A percentile compares a stretch with the other conserved stretches of the same genome.
phyloP scores from a whole-genome alignment of 148 eudicot species.

The Rhododendron vialii region DNA sequence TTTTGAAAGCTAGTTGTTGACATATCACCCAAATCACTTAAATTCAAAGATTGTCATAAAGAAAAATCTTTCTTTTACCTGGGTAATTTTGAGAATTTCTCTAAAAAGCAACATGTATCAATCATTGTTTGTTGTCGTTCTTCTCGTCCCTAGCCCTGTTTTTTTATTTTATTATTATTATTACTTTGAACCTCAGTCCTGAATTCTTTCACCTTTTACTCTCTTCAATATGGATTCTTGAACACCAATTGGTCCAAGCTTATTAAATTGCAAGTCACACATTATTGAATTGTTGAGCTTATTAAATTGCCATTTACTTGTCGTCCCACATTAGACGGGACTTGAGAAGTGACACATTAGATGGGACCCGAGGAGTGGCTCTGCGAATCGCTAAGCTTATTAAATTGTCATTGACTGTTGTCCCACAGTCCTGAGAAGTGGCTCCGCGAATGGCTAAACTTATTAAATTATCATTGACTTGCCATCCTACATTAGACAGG shows the following conservation, averaged over 20 bases:
- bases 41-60: neutral
- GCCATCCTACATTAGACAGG: too few relatives aligned
- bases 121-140: neutral
- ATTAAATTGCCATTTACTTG: neutral
- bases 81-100: neutral
- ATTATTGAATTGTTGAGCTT: too few relatives aligned
- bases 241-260: neutral
- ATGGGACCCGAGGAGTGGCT: too few relatives aligned
- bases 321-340: neutral
- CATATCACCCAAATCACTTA: neutral
- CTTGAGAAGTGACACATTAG: neutral
- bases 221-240: neutral
- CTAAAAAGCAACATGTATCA: neutral
- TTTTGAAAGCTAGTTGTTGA: neutral
- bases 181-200: neutral
- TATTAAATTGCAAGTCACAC: too few relatives aligned
- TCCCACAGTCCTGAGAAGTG: too few relatives aligned
- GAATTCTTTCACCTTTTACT: neutral
- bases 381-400: neutral
- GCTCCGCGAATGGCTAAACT: too few relatives aligned
- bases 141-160: neutral
- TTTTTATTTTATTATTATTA: neutral
- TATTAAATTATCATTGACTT: too few relatives aligned
- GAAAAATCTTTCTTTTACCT: neutral
- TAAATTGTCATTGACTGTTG: too few relatives aligned